Evolutionary conservation across 2,329 filamentous ascomycete species (phyloP).

Genomic region (Chaetothyriales sp.): DNA sequence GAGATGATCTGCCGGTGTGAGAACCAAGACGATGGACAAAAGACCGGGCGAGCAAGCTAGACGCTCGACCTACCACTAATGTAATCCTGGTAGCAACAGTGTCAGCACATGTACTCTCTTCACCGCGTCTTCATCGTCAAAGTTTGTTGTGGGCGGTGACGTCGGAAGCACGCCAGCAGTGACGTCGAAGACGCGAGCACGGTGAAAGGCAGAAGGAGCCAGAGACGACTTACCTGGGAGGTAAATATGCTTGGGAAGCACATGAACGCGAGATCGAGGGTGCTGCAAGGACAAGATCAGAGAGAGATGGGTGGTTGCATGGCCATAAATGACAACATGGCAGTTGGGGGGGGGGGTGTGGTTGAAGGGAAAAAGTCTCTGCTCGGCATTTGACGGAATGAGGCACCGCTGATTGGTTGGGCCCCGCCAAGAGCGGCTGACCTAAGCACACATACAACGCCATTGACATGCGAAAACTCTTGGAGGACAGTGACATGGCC

Average conservation of each 20-base stretch:
- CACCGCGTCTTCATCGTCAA: slow-evolving; percentile 3
- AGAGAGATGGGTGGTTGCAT: neutral
- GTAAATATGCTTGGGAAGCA: slow-evolving; percentile 69
- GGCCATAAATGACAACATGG: neutral
- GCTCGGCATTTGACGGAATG: neutral
- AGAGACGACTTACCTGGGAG: slow-evolving; percentile 54
- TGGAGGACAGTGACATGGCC: too few relatives aligned
- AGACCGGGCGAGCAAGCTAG: neutral
- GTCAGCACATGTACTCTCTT: slow-evolving; percentile 21
- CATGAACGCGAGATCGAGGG: slow-evolving; percentile 36
- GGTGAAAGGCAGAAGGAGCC: slow-evolving; percentile 4
- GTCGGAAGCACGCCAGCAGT: slow-evolving; percentile 7
- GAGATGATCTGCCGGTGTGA: slow-evolving; percentile 42
- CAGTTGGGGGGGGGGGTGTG: neutral
- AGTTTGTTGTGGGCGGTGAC: slow-evolving; percentile 11
- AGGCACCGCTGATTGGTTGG: neutral
- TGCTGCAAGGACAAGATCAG: neutral
- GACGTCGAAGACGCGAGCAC: too few relatives aligned
- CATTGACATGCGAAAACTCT: neutral
- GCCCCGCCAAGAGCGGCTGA: too few relatives aligned
- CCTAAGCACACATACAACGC: neutral
- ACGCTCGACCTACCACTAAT: slow-evolving; percentile 42
- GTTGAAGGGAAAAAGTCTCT: neutral
- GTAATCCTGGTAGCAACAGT: slow-evolving; percentile 40
- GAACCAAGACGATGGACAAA: slow-evolving; percentile 5